Base-by-base conservation (phyloP, 345 rosid species). In the Mangifera indica region DNA sequence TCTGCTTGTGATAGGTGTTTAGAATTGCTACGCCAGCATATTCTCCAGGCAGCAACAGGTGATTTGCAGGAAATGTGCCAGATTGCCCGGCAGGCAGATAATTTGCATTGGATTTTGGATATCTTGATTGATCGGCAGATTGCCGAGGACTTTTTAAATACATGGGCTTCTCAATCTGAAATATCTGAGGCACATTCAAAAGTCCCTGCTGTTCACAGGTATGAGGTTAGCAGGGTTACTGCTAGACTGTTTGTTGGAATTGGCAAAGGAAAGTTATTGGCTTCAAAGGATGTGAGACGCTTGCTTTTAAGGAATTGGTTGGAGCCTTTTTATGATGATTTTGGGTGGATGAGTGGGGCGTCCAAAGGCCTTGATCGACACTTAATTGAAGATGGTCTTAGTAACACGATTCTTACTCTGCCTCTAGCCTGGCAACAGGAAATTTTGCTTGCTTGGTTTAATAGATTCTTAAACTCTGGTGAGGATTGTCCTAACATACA, bases 401-500 rank as follows among this genome's bases (percentile, higher is more conserved):
- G 97, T 76, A 93, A 87, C 84, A 93, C 99, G 5, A 93, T 93
- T 78, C 89, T 96, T 46, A 96, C 99, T 29, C 79, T 96, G 67
- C 97, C 99, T 57, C 76, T 96, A 18, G 82, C 93, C 61, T 87
- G 91, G 94, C 99, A 96, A 76, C 98, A 93, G 78, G 93, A 93
- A 49, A 87, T 91, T 72, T 87, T 96, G 72, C 80, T 96, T 34
- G 88, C 93, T 60, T 96, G 99, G 99, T 96, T 96, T 66, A 77
- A 87, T 81, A 78, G 98, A 26, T 96, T 96, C 83, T 76, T 96
- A 80, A 91, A 89, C 66, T 88, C 96, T 11, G 92, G 91, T 13
- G 98, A 95, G 72, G 97, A 96, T 67, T 96, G 99, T 78, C 99
- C 99, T 1, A 96, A 96, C 77, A 91, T 96, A 37, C 98, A 93